A percentile compares a stretch with the other conserved stretches of the same genome.
phyloP scores from a whole-genome alignment of 192 early-diverging fungal species.

The Gigaspora rosea region DNA sequence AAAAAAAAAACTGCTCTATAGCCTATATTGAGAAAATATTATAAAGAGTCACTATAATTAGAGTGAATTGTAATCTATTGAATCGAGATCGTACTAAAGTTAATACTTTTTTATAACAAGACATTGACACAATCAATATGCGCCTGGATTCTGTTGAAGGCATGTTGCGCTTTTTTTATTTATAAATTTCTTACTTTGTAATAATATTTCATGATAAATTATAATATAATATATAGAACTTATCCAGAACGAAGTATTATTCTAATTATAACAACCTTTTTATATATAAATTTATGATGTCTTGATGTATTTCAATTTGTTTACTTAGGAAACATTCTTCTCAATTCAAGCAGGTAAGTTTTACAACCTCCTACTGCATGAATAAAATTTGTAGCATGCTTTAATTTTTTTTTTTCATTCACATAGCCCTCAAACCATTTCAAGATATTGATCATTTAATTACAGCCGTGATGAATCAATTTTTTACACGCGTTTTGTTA shows the following conservation, averaged over 20 bases:
- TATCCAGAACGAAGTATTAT: slow-evolving; percentile 33
- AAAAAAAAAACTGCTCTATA: too few relatives aligned
- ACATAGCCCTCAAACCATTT: slow-evolving; percentile 42
- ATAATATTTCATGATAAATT: background rate
- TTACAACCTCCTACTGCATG: background rate
- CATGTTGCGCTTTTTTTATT: background rate
- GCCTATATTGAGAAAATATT: background rate
- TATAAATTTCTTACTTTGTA: slow-evolving; percentile 1
- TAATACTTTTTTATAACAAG: slow-evolving; percentile 11
- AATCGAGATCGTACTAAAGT: background rate
- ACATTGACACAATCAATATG: slow-evolving; percentile 50
- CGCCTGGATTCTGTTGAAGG: slow-evolving; percentile 66
- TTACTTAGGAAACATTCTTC: slow-evolving; percentile 53
- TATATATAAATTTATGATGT: slow-evolving; percentile 34
- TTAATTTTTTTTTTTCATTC: background rate
- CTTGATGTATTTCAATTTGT: slow-evolving; percentile 38
- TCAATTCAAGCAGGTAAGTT: slow-evolving; percentile 38
- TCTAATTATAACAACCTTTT: slow-evolving; percentile 21
- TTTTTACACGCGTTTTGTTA: background rate
- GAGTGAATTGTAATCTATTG: background rate
- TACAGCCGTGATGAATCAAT: slow-evolving; percentile 35
- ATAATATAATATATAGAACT: slow-evolving; percentile 28
- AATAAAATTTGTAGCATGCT: background rate
- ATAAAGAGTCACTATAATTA: background rate
- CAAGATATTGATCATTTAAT: slow-evolving; percentile 62